phyloP scores from a whole-genome alignment of 208 protist genomes.

The Leishmania major region DNA sequence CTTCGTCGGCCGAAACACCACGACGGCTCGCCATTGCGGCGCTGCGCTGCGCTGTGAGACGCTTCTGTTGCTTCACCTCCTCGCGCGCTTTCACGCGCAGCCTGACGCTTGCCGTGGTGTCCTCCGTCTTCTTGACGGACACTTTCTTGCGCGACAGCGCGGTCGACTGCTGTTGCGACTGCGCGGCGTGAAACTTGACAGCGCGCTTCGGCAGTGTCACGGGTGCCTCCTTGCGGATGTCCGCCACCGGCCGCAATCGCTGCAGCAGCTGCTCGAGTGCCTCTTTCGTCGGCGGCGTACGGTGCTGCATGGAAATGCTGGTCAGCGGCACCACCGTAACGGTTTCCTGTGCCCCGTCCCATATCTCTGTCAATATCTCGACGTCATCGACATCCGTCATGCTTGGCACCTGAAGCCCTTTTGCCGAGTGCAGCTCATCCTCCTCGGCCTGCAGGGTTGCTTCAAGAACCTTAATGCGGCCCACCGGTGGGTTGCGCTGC shows the following conservation, averaged over 20 bases:
- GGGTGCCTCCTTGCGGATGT: conserved; percentile 50
- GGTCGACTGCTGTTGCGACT: conserved; percentile 8
- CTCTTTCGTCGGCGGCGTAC: conserved; percentile 14
- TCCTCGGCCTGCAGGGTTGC: conserved; percentile 51
- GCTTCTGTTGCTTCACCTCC: conserved; percentile 38
- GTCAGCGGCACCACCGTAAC: conserved; percentile 31
- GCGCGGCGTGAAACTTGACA: conserved; percentile 39
- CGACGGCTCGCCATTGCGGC: conserved; percentile 30
- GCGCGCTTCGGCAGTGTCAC: conserved; percentile 41
- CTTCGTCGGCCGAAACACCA: neutral
- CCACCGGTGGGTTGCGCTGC: conserved; percentile 60
- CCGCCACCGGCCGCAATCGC: conserved; percentile 44
- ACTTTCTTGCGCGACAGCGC: conserved; percentile 16
- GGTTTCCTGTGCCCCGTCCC: conserved; percentile 72
- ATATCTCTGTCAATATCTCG: conserved; percentile 70
- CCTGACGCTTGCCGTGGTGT: conserved; percentile 23
- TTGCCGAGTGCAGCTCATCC: conserved; percentile 54
- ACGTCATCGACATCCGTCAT: conserved; percentile 56
- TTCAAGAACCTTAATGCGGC: conserved; percentile 72
- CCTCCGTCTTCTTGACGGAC: conserved; percentile 57
- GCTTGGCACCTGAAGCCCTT: conserved; percentile 64
- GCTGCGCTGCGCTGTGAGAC: conserved; percentile 36
- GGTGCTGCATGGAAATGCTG: conserved; percentile 23
- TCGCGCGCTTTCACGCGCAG: conserved; percentile 30
- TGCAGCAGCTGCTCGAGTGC: conserved; percentile 34